phyloP scores from a whole-genome alignment of 1,284 basidiomycete species.

The Cerrena zonata region DNA sequence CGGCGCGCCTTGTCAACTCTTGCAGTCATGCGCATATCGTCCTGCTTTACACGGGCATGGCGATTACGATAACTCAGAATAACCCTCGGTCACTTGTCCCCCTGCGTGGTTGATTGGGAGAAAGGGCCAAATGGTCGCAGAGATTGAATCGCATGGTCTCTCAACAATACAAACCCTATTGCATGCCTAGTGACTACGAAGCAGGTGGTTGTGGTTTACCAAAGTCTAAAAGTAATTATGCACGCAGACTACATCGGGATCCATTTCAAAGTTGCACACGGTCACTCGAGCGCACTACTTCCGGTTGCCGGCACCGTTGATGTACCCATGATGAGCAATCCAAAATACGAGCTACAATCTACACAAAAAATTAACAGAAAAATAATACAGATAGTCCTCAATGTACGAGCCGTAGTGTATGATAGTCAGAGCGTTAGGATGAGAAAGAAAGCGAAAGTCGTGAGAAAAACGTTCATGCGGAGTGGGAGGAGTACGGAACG shows the following conservation, averaged over 20 bases:
- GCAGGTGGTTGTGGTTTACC: not conserved
- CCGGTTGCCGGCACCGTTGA: not conserved
- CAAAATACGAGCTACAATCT: constrained; percentile 14
- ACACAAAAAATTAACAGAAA: constrained; percentile 15
- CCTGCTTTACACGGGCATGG: not conserved
- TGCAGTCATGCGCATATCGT: not conserved
- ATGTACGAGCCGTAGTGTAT: constrained; percentile 7
- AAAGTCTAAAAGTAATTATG: constrained; percentile 1
- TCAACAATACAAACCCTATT: not conserved
- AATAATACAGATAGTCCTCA: constrained; percentile 11
- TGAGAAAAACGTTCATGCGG: constrained; percentile 16
- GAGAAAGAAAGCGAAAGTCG: constrained; percentile 8
- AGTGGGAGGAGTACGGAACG: constrained; percentile 11
- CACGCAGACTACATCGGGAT: not conserved
- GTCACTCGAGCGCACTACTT: constrained; percentile 1
- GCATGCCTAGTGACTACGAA: not conserved
- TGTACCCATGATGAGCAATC: not conserved
- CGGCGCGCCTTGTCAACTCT: not conserved
- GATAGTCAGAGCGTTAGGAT: constrained; percentile 14
- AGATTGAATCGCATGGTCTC: not conserved
- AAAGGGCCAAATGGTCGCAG: not conserved
- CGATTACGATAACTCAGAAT: not conserved
- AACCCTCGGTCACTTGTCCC: not conserved
- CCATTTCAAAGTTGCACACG: not conserved
- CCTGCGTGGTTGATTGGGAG: not conserved